Conservation (phyloP, 2,329 filamentous ascomycete genomes). For the Alternaria brassicicola region DNA sequence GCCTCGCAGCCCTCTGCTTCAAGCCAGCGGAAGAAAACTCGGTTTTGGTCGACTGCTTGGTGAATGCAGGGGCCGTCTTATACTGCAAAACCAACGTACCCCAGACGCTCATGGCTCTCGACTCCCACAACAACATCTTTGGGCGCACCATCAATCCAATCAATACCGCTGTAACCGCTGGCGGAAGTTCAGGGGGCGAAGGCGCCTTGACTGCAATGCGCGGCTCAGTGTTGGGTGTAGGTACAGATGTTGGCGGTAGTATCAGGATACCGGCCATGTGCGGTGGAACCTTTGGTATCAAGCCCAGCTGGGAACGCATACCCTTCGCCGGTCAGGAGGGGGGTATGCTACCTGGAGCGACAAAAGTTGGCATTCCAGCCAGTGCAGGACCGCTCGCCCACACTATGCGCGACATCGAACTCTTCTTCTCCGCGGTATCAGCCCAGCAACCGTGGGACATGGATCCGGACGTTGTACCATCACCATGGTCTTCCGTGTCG, state of each 20-base stretch:
- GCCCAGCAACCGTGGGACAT: slow-evolving; percentile 59
- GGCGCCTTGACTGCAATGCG: slow-evolving; percentile 58
- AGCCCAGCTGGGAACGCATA: slow-evolving; percentile 55
- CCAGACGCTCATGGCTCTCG: slow-evolving; percentile 59
- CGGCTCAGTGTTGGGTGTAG: slow-evolving; percentile 58
- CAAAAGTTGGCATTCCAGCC: slow-evolving; percentile 53
- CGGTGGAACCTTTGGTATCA: slow-evolving; percentile 57
- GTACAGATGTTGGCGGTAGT: slow-evolving; percentile 62
- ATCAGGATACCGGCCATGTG: slow-evolving; percentile 60
- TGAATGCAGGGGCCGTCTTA: slow-evolving; percentile 55
- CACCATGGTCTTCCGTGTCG: slow-evolving; percentile 44
- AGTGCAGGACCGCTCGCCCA: slow-evolving; percentile 56
- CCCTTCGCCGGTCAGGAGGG: slow-evolving; percentile 60
- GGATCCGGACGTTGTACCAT: slow-evolving; percentile 53
- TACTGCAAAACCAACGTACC: slow-evolving; percentile 63
- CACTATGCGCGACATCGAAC: slow-evolving; percentile 58
- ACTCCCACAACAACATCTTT: slow-evolving; percentile 60
- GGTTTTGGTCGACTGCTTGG: slow-evolving; percentile 52
- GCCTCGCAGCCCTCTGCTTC: slow-evolving; percentile 52
- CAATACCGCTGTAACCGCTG: slow-evolving; percentile 57
- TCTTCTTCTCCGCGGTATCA: slow-evolving; percentile 61
- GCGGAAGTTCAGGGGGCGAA: slow-evolving; percentile 61
- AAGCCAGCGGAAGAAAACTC: slow-evolving; percentile 49
- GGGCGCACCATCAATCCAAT: slow-evolving; percentile 56
- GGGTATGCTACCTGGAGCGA: slow-evolving; percentile 54